phyloP scores from a whole-genome alignment of 2,329 filamentous ascomycete genomes.

The Penicillium sp. region DNA sequence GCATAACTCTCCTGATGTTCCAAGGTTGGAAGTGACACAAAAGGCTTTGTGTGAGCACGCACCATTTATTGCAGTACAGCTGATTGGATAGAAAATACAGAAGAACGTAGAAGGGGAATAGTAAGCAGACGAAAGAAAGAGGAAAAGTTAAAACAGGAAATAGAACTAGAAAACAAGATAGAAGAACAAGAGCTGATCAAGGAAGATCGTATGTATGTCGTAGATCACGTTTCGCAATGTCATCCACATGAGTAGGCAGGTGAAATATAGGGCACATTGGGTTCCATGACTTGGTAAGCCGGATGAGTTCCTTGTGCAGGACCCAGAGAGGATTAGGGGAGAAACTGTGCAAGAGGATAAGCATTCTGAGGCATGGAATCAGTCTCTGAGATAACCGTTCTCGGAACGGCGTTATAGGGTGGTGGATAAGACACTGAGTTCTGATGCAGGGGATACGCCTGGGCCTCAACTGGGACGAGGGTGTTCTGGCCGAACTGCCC shows the following conservation, averaged over 20 bases:
- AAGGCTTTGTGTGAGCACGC: conserved; percentile 4
- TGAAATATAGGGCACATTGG: conserved; percentile 21
- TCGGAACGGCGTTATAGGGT: conserved; percentile 30
- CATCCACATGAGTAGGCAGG: conserved; percentile 19
- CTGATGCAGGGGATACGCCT: conserved; percentile 29
- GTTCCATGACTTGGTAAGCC: conserved; percentile 16
- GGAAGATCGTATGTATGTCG: not conserved
- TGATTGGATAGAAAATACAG: not conserved
- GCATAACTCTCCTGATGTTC: conserved; percentile 3
- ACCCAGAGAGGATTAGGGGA: conserved; percentile 17
- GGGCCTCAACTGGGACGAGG: conserved; percentile 17
- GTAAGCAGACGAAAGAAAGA: not conserved
- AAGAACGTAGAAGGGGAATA: conserved; percentile 10
- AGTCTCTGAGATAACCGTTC: conserved; percentile 19
- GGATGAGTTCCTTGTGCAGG: conserved; percentile 20
- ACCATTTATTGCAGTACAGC: conserved; percentile 12
- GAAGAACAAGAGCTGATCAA: not conserved
- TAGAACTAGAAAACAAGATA: not conserved
- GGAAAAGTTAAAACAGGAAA: conserved; percentile 2
- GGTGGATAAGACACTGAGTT: conserved; percentile 35
- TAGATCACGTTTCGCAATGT: conserved; percentile 20
- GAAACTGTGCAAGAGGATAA: conserved; percentile 22
- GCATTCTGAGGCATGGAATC: conserved; percentile 20
- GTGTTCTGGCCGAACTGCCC: conserved; percentile 15
- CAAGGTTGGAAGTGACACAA: not conserved